A percentile compares a stretch with the other conserved stretches of the same genome.
Conservation (phyloP, 2,329 filamentous ascomycete species). For the Cytospora paraplurivora region DNA sequence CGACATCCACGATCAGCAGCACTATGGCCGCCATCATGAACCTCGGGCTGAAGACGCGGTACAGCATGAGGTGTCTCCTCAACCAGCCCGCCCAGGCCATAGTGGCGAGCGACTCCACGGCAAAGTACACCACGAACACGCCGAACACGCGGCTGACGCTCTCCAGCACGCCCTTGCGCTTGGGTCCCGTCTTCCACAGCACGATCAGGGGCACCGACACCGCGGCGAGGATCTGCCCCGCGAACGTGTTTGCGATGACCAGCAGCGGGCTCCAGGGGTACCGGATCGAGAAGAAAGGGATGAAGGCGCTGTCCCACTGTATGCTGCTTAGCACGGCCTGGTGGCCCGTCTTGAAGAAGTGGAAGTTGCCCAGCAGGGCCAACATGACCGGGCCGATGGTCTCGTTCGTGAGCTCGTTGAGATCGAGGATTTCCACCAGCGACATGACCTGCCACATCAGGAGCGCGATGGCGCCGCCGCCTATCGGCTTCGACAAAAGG, state of each 20-base stretch:
- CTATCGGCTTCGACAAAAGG: constrained; percentile 92
- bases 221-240: constrained; percentile 81
- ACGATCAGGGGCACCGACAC: constrained; percentile 77
- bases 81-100: constrained; percentile 89
- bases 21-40: constrained; percentile 81
- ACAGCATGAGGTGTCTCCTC: constrained; percentile 92
- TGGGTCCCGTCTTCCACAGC: constrained; percentile 86
- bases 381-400: constrained; percentile 83
- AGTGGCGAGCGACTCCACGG: constrained; percentile 79
- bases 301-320: constrained; percentile 95
- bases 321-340: constrained; percentile 85
- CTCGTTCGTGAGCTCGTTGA: constrained; percentile 62
- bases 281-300: constrained; percentile 76
- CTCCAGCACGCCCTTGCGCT: constrained; percentile 68
- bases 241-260: constrained; percentile 84
- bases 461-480: constrained; percentile 78
- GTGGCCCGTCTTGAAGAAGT: constrained; percentile 98
- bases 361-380: constrained; percentile 85
- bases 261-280: constrained; percentile 90
- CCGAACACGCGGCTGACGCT: constrained; percentile 70
- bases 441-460: constrained; percentile 89
- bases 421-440: constrained; percentile 65
- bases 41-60: constrained; percentile 86
- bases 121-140: constrained; percentile 80
- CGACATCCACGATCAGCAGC: constrained; percentile 75